Evolutionary conservation across 108 stramenopile genomes (phyloP), one percentile per base, ranked within the genome.

Genomic region (Cylindrotheca fusiformis): DNA sequence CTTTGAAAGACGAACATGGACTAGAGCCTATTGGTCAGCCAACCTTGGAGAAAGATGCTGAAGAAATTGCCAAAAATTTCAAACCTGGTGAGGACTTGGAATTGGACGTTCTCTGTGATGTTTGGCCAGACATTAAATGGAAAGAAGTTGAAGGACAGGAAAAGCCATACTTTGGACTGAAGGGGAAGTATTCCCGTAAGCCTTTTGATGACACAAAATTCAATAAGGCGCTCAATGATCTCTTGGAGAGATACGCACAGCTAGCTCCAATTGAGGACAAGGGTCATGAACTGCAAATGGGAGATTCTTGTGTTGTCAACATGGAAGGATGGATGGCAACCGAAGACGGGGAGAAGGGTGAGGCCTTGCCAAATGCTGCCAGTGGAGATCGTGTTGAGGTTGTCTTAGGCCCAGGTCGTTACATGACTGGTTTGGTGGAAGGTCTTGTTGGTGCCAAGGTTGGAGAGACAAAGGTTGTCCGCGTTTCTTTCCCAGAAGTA

Each of bases 121-220:
- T 94, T 8, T 94, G 93, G 93, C 93, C 93, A 41, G 89, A 90
- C 24, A 86, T 94, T 54, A 31, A 76, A 29, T 94, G 87, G 87
- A 87, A 72, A 33, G 63, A 70, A 8, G 72, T 71, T 1, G 72
- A 80, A 21, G 77, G 77, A 5, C 24, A 77, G 51, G 82, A 69
- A 5, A 89, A 86, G 77, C 83, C 88, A 19, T 94, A 94, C 66
- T 48, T 77, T 10, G 93, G 93, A 28, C 63, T 94, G 53, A 70
- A 71, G 66, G 92, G 83, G 41, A 48, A 26, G n/a, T 94, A 94
- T 60, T 75, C 67, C 32, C 75, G 93, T 45, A 85, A 87, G 56
- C 93, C 89, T 14, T 94, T 94, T 74, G 80, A 94, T 74, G 78
- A 89, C 59, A 74, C 25, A 28, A 76, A 82, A 28, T 71, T 94